Evolutionary conservation across 495 filamentous ascomycete genomes (phyloP).

Genomic region (Podospora australis): DNA sequence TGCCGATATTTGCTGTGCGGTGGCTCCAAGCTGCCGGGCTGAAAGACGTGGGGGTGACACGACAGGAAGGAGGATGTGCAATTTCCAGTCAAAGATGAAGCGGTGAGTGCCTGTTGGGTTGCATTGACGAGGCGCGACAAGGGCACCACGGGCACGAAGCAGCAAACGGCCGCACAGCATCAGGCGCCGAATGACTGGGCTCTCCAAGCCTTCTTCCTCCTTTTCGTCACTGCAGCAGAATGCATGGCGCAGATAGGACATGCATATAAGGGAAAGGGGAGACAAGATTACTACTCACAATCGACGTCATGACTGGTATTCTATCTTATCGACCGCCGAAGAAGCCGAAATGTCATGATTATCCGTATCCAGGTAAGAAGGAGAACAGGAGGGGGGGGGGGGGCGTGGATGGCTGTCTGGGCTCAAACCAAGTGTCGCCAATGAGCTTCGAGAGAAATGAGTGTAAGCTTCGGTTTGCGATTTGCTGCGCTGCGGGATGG

Average conservation of each 20-base stretch:
- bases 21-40: constrained; percentile 4
- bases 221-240: too few species aligned
- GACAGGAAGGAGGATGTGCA: neutral
- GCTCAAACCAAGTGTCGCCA: neutral
- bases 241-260: neutral
- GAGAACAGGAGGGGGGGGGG: neutral
- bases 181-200: neutral
- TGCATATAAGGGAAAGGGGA: constrained; percentile 1
- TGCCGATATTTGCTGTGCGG: constrained; percentile 9
- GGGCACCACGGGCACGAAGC: too few species aligned
- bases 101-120: constrained; percentile 14
- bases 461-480: neutral
- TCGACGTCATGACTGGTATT: constrained; percentile 36
- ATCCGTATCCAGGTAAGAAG: neutral
- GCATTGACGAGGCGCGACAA: constrained; percentile 5
- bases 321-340: constrained; percentile 13
- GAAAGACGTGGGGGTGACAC: constrained; percentile 1
- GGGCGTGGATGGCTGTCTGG: neutral
- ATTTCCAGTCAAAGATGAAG: constrained; percentile 11
- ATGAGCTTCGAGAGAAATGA: neutral
- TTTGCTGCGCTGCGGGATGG: too few species aligned
- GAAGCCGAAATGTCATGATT: neutral
- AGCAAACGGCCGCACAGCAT: constrained; percentile 1
- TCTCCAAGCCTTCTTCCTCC: neutral
- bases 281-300: constrained; percentile 30